Evolutionary conservation across 2,329 filamentous ascomycete species (phyloP), one percentile per base, ranked within the genome.

Genomic region (Hypoxylon sp.): DNA sequence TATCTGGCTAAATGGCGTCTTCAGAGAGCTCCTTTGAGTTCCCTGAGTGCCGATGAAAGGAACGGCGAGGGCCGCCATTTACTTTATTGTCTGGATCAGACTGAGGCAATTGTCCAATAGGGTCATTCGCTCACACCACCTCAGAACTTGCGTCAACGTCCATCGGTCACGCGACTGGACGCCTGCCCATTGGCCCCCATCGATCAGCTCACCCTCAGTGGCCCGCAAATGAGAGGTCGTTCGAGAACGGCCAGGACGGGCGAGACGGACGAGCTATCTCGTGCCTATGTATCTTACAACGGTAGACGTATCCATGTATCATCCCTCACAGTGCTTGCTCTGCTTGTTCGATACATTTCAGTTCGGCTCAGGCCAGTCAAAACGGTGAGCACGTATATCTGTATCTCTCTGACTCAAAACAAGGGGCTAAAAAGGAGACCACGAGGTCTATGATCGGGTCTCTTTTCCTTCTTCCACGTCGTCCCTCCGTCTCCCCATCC

Each of bases 161-260:
- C 61, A 61, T 38, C 2, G 55, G 55, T 63, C 61, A 63, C 61
- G 61, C 61, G 61, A 63, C 58, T 63, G 57, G 61, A 46, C 52
- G 27, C 41, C 35, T 54, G 20, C 37, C 37, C 54, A 54, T 58
- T 63, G 60, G 60, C 52, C 61, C n/a, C 58, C 57, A 63, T 63
- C 50, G 60, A 63, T 63, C 60, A 63, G 60, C 60, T 63, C 60
- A 63, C 54, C 48, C 48, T 48, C n/a, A 48, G 38, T 52, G 49
- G 37, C 48, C 51, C 48, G 55, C 33, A 52, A n/a, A 46, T 37
- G 23, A 45, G 35, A 55, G 51, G 60, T 63, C 57, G 60, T 63
- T 63, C 60, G 60, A 63, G 57, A 63, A 52, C 51, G 55, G 48
- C 37, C 31, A 17, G 15, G 29, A 35, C 31, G 31, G 48, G 42